Conservation (phyloP, 2,329 filamentous ascomycete species). For the Alternaria arbusti region DNA sequence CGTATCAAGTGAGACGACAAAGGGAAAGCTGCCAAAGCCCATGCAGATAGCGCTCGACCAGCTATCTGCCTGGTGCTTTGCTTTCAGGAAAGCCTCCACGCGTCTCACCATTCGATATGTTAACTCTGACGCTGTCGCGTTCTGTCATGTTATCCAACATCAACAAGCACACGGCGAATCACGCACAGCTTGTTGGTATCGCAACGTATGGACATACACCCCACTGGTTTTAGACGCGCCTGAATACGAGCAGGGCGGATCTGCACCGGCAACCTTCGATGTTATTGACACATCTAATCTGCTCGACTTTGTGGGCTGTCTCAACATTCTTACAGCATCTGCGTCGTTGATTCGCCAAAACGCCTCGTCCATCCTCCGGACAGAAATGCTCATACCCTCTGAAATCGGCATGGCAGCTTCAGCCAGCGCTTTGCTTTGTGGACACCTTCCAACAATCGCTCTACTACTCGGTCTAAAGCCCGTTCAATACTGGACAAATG, state of each 20-base stretch:
- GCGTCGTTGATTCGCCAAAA: slow-evolving; percentile 55
- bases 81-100: slow-evolving; percentile 46
- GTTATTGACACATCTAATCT: slow-evolving; percentile 58
- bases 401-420: slow-evolving; percentile 34
- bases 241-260: slow-evolving; percentile 49
- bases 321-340: slow-evolving; percentile 47
- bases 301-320: background rate
- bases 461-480: background rate
- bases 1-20: background rate
- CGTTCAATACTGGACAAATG: background rate
- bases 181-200: slow-evolving; percentile 55
- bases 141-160: background rate
- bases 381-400: slow-evolving; percentile 53
- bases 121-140: background rate
- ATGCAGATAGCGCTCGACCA: slow-evolving; percentile 51
- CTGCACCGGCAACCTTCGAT: slow-evolving; percentile 57
- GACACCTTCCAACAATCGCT: slow-evolving; percentile 45
- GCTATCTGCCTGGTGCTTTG: slow-evolving; percentile 56
- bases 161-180: slow-evolving; percentile 17
- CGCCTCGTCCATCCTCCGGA: slow-evolving; percentile 44
- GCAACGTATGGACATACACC: slow-evolving; percentile 50
- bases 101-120: slow-evolving; percentile 50
- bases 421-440: slow-evolving; percentile 55
- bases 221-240: slow-evolving; percentile 52
- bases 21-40: background rate